A percentile compares a stretch with the other conserved stretches of the same genome.
phyloP scores from a whole-genome alignment of 148 eudicot genomes.

The Chenopodium berlandieri region DNA sequence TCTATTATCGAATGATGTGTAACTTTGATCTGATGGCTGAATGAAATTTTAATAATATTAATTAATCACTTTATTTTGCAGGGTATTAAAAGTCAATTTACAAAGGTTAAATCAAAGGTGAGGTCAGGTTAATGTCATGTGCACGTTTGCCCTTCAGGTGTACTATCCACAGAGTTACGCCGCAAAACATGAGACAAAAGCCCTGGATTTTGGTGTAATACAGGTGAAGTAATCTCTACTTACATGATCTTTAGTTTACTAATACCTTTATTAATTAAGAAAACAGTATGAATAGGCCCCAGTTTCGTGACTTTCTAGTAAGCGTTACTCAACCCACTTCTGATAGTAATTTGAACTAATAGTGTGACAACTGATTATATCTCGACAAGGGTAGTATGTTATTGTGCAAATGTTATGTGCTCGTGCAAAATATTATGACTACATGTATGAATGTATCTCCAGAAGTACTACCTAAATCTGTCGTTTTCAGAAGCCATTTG shows the following conservation, averaged over 20 bases:
- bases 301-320: not conserved
- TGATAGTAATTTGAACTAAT: too few relatives aligned
- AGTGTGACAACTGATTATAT: not conserved
- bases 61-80: not conserved
- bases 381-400: not conserved
- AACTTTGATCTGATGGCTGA: slow-evolving; percentile 13
- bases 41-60: not conserved
- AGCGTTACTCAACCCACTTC: too few relatives aligned
- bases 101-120: slow-evolving; percentile 29
- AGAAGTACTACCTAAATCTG: slow-evolving; percentile 11
- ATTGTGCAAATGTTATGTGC: not conserved
- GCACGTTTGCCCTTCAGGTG: slow-evolving; percentile 36
- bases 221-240: not conserved
- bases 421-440: not conserved
- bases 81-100: slow-evolving; percentile 24
- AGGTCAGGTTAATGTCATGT: slow-evolving; percentile 31
- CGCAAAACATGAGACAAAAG: slow-evolving; percentile 12
- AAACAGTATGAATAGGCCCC: too few relatives aligned
- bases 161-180: slow-evolving; percentile 17
- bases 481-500: slow-evolving; percentile 22
- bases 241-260: too few relatives aligned
- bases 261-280: too few relatives aligned
- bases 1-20: slow-evolving; percentile 16
- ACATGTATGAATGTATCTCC: slow-evolving; percentile 5
- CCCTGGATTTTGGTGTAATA: not conserved